A percentile compares a stretch with the other conserved stretches of the same genome.
Conservation (phyloP, 208 protist genomes). For the Trypanosoma boissoni region DNA sequence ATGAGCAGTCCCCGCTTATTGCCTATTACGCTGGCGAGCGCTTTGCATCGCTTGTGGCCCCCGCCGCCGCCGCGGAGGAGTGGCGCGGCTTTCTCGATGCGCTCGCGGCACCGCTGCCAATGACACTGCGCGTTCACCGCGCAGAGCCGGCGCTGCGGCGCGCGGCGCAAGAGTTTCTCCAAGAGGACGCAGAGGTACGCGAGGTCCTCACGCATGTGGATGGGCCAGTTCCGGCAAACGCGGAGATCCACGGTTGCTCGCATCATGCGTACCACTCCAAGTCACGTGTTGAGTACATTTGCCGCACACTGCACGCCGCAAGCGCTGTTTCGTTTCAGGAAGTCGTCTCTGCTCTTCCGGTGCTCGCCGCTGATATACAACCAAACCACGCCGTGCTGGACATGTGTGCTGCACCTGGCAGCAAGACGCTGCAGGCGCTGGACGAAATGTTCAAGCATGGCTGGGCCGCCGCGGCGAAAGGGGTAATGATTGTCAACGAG, state of each 20-base stretch:
- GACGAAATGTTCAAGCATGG: slow-evolving; percentile 74
- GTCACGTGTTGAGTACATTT: slow-evolving; percentile 59
- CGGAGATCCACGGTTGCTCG: slow-evolving; percentile 65
- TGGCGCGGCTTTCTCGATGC: slow-evolving; percentile 60
- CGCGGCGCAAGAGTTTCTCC: slow-evolving; percentile 45
- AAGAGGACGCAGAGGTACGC: slow-evolving; percentile 23
- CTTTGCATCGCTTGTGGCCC: slow-evolving; percentile 45
- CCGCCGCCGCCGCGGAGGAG: slow-evolving; percentile 27
- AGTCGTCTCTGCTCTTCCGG: slow-evolving; percentile 82
- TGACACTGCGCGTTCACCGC: slow-evolving; percentile 82
- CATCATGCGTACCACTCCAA: slow-evolving; percentile 77
- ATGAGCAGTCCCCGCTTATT: slow-evolving; percentile 58
- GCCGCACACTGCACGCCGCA: slow-evolving; percentile 80
- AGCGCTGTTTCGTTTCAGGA: slow-evolving; percentile 89
- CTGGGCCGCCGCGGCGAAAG: slow-evolving; percentile 24
- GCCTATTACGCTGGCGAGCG: slow-evolving; percentile 77
- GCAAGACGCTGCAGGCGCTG: slow-evolving; percentile 87
- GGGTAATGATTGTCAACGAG: slow-evolving; percentile 85
- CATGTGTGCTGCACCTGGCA: slow-evolving; percentile 91
- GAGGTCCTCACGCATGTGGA: slow-evolving; percentile 38
- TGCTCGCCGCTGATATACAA: slow-evolving; percentile 67
- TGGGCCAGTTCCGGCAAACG: slow-evolving; percentile 23
- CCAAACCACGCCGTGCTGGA: slow-evolving; percentile 85
- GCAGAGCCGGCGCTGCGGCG: slow-evolving; percentile 47
- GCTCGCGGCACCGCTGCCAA: slow-evolving; percentile 70